Evolutionary conservation across 768 basidiomycete species (phyloP).

Genomic region (Amanita fuliginea): DNA sequence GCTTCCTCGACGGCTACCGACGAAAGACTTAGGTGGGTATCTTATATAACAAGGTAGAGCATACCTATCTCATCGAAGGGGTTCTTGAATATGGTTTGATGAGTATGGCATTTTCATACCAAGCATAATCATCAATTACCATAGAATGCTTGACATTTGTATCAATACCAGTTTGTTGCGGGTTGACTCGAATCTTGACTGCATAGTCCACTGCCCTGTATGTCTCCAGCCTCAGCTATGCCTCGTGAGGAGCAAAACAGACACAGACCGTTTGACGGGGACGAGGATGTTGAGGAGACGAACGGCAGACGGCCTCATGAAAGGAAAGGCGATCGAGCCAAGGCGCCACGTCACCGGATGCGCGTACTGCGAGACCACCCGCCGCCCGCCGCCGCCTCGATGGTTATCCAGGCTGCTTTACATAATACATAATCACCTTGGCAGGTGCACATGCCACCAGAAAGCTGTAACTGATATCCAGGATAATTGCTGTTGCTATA

Average conservation of each 20-base stretch:
- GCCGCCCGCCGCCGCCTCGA: too few species aligned
- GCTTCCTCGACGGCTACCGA: slow-evolving; percentile 88
- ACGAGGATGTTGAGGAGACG: slow-evolving; percentile 84
- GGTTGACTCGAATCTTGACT: slow-evolving; percentile 96
- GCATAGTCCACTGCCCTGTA: slow-evolving; percentile 89
- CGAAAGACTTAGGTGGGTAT: neutral
- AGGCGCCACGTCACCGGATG: too few species aligned
- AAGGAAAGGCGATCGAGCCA: neutral
- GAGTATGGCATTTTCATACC: neutral
- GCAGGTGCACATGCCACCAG: too few species aligned
- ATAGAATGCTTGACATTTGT: slow-evolving; percentile 98
- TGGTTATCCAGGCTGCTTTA: too few species aligned
- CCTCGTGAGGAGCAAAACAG: neutral
- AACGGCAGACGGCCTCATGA: slow-evolving; percentile 66
- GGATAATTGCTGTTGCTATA: too few species aligned
- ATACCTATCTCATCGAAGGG: slow-evolving; percentile 97
- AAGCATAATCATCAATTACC: slow-evolving; percentile 39
- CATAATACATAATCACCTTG: too few species aligned
- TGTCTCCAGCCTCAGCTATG: neutral
- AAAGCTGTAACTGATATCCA: neutral
- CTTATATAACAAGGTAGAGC: slow-evolving; percentile 8
- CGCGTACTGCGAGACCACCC: too few species aligned
- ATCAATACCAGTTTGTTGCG: slow-evolving; percentile 91
- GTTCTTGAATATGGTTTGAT: slow-evolving; percentile 44
- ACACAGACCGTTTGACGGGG: slow-evolving; percentile 74